Base-by-base conservation (phyloP, 306 rosid genomes). In the Glycine tomentella region DNA sequence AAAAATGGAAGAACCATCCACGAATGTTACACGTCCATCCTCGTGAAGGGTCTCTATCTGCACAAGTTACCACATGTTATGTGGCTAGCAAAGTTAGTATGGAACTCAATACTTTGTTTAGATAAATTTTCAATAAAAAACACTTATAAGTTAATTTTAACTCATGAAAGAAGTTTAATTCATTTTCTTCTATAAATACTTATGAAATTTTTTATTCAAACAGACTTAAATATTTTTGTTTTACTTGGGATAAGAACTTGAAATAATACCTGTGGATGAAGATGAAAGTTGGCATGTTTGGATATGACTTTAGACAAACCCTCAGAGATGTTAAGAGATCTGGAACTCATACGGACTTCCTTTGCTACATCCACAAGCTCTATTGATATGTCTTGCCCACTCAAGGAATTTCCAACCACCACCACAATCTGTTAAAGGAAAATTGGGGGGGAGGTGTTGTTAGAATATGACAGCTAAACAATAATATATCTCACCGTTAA, bases 331-430 rank as follows among this genome's bases (percentile, higher is more conserved):
- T 86, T 17, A 4, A 89, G 80, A 46, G 97, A 93, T 89, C 84
- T 93, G 13, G 91, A 81, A 78, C 98, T 89, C 70, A 95, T 69
- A 52, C 91, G 87, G 57, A 91, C 88, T 83, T 94, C 92, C 86
- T 90, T 95, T 8, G 92, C 95, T 64, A 91, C 90, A 49, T 87
- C 91, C 68, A 91, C 87, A 44, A 95, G 90, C 67, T 95, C 98
- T 84, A 93, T 84, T 55, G 98, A 91, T 83, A 93, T 83, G 71
- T 95, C 99, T 87, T 91, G 98, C 25, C 99, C 99, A 49, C 97
- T 95, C 3, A 78, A 84, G 58, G 99, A 95, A 48, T 81, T 91
- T 74, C 99, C 99, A 66, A 95, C 88, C 80, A 95, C 92, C 80
- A 93, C 97, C 74, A 93, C 97, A 13, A 86, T 86, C 97, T 93